Evolutionary conservation across 2,329 filamentous ascomycete species (phyloP).

Genomic region (Fusarium cicatricum): DNA sequence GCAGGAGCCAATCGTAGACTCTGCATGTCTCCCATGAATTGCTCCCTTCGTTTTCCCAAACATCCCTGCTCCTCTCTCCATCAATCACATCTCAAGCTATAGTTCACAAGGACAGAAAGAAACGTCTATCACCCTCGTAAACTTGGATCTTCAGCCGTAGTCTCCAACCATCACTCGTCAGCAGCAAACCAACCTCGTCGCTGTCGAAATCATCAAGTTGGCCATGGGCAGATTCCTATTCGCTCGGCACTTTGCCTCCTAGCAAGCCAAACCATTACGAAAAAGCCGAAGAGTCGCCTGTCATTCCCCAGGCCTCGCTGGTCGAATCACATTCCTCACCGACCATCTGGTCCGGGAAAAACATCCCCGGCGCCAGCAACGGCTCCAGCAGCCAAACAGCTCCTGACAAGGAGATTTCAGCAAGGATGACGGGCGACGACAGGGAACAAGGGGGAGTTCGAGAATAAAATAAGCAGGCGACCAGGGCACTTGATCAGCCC

Average conservation of each 20-base stretch:
- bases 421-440: conserved; percentile 32
- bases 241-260: conserved; percentile 38
- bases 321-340: conserved; percentile 44
- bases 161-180: conserved; percentile 30
- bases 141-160: conserved; percentile 13
- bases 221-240: conserved; percentile 33
- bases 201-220: conserved; percentile 26
- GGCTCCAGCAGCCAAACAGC: conserved; percentile 37
- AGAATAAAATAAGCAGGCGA: conserved; percentile 41
- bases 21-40: conserved; percentile 7
- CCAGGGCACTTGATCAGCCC: conserved; percentile 17
- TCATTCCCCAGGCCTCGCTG: conserved; percentile 22
- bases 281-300: conserved; percentile 27
- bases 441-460: conserved; percentile 37
- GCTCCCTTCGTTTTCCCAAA: background rate
- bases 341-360: conserved; percentile 41
- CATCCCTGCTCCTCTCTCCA: conserved; percentile 11
- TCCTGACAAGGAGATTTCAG: conserved; percentile 29
- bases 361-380: conserved; percentile 40
- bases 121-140: conserved; percentile 25
- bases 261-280: conserved; percentile 29
- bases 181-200: conserved; percentile 28
- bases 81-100: background rate
- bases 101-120: conserved; percentile 8
- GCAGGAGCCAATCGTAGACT: conserved; percentile 22